These are phyloP conservation scores for Tolypocladium cylindrosporum DNA, from an alignment of 2,329 filamentous ascomycete species.

Conservation along the genomic window DNA sequence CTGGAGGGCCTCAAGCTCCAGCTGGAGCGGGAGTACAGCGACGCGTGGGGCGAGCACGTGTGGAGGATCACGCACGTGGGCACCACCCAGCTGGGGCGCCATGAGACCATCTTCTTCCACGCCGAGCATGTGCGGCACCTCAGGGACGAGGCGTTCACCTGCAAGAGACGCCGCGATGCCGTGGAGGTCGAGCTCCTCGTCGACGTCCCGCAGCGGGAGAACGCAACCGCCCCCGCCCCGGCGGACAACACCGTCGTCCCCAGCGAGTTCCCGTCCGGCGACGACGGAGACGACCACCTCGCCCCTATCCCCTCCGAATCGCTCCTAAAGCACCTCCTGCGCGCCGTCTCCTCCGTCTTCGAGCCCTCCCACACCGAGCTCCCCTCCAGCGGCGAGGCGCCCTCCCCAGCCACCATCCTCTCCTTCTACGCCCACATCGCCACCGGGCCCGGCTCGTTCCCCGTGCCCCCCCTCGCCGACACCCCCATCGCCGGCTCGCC, in stretches of 20 bases:
- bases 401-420: slow-evolving; percentile 30
- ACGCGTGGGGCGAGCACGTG: slow-evolving; percentile 26
- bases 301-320: slow-evolving; percentile 22
- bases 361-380: slow-evolving; percentile 20
- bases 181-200: slow-evolving; percentile 61
- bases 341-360: slow-evolving; percentile 35
- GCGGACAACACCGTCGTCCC: slow-evolving; percentile 6
- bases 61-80: slow-evolving; percentile 76
- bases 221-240: slow-evolving; percentile 12
- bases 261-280: not conserved
- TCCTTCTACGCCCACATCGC: slow-evolving; percentile 45
- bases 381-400: slow-evolving; percentile 17
- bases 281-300: not conserved
- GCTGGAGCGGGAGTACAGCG: slow-evolving; percentile 53
- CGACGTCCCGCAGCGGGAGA: slow-evolving; percentile 14
- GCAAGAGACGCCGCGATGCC: slow-evolving; percentile 61
- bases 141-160: slow-evolving; percentile 74
- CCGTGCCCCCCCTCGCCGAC: slow-evolving; percentile 56
- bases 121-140: slow-evolving; percentile 67
- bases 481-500: slow-evolving; percentile 34
- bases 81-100: slow-evolving; percentile 69
- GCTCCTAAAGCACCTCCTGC: slow-evolving; percentile 35
- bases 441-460: slow-evolving; percentile 50
- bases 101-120: slow-evolving; percentile 77
- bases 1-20: slow-evolving; percentile 52